Percentiles rank a stretch among this genome's conserved stretches.
phyloP scores from a whole-genome alignment of 73 alveolate genomes.

The Paramecium tetraurelia region DNA sequence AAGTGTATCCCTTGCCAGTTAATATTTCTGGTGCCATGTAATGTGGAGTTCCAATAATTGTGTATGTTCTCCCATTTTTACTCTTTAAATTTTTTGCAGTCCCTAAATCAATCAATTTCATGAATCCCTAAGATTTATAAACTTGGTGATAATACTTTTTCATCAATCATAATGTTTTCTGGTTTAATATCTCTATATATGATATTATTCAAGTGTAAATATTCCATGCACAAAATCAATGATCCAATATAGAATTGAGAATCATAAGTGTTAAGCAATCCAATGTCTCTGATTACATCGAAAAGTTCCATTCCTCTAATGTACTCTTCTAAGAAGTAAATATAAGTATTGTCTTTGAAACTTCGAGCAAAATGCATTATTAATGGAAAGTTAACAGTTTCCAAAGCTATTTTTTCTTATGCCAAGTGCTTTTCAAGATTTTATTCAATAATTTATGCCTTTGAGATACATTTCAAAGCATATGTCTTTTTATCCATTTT shows the following conservation, averaged over 20 bases:
- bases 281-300: slow-evolving; percentile 66
- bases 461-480: slow-evolving; percentile 66
- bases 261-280: slow-evolving; percentile 57
- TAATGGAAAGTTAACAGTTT: slow-evolving; percentile 63
- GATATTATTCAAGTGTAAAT: slow-evolving; percentile 70
- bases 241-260: slow-evolving; percentile 60
- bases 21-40: slow-evolving; percentile 26
- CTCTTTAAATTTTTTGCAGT: slow-evolving; percentile 69
- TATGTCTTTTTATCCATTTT: slow-evolving; percentile 49
- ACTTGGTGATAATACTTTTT: background rate
- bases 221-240: slow-evolving; percentile 62
- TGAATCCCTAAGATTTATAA: slow-evolving; percentile 56
- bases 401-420: slow-evolving; percentile 57
- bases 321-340: slow-evolving; percentile 65
- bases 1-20: slow-evolving; percentile 65
- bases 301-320: slow-evolving; percentile 68
- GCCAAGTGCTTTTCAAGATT: slow-evolving; percentile 52
- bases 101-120: slow-evolving; percentile 84
- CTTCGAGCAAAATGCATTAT: slow-evolving; percentile 64
- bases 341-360: slow-evolving; percentile 58
- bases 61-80: slow-evolving; percentile 61
- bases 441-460: slow-evolving; percentile 46
- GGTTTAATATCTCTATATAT: slow-evolving; percentile 82
- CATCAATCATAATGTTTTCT: slow-evolving; percentile 80
- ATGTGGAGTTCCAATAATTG: slow-evolving; percentile 51